phyloP scores from a whole-genome alignment of 1,284 basidiomycete species.

The Melampsora americana region DNA sequence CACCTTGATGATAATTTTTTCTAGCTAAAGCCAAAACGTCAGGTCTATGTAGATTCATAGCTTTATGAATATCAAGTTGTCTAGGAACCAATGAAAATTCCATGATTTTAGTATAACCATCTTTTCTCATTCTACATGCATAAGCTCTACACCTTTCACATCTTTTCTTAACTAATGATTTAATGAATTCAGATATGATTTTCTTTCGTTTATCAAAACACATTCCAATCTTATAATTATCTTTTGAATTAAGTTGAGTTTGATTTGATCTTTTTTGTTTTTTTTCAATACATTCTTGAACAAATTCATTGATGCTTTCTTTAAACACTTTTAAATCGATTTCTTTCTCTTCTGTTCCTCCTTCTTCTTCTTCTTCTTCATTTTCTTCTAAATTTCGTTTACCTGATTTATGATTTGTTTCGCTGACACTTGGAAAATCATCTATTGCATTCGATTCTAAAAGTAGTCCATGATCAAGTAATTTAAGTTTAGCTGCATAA shows the following conservation, averaged over 20 bases:
- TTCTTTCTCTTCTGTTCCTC: slow-evolving; percentile 58
- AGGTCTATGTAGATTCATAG: slow-evolving; percentile 64
- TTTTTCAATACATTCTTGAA: slow-evolving; percentile 64
- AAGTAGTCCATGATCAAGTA: slow-evolving; percentile 84
- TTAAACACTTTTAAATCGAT: slow-evolving; percentile 66
- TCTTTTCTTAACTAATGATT: slow-evolving; percentile 59
- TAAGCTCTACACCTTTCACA: slow-evolving; percentile 41
- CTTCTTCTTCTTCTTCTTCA: slow-evolving; percentile 52
- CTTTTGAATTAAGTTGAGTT: slow-evolving; percentile 65
- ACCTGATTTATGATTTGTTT: slow-evolving; percentile 44
- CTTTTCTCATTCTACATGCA: slow-evolving; percentile 66
- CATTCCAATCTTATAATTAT: slow-evolving; percentile 80
- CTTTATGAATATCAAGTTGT: slow-evolving; percentile 67
- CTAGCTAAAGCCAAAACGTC: slow-evolving; percentile 16
- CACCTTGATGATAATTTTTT: not conserved
- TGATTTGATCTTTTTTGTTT: slow-evolving; percentile 51
- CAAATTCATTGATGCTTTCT: slow-evolving; percentile 65
- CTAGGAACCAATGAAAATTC: slow-evolving; percentile 82
- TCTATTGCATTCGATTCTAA: slow-evolving; percentile 75
- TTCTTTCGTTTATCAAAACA: slow-evolving; percentile 85
- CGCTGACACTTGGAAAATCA: slow-evolving; percentile 46
- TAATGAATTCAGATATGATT: slow-evolving; percentile 77
- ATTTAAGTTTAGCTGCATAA: slow-evolving; percentile 79
- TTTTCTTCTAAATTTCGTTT: slow-evolving; percentile 48
- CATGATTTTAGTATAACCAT: slow-evolving; percentile 89